These are phyloP conservation scores for Eucalyptus fibrosa DNA, from an alignment of 345 rosid species.

Conservation along the genomic window DNA sequence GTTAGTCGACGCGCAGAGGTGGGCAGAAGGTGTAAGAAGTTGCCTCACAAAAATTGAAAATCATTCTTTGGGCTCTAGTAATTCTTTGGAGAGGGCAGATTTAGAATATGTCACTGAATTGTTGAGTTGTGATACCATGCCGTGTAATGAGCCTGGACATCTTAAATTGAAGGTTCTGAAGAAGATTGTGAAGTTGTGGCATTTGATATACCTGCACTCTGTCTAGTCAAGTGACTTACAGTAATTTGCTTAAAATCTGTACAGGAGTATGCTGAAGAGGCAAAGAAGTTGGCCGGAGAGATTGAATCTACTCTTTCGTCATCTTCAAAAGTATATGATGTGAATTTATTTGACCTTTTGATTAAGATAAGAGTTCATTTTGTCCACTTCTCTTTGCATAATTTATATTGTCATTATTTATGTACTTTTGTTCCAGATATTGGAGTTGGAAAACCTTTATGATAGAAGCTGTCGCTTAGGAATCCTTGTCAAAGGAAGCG, in stretches of 20 bases:
- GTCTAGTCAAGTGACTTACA: not conserved
- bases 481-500: constrained; percentile 32
- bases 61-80: constrained; percentile 9
- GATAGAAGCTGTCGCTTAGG: constrained; percentile 45
- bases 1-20: constrained; percentile 43
- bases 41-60: constrained; percentile 42
- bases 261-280: constrained; percentile 61
- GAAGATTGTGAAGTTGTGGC: not conserved
- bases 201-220: not conserved
- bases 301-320: constrained; percentile 39
- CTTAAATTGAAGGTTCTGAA: constrained; percentile 57
- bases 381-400: not conserved
- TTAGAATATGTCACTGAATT: constrained; percentile 36
- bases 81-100: constrained; percentile 28
- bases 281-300: constrained; percentile 41
- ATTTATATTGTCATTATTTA: not conserved
- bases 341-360: not conserved
- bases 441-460: constrained; percentile 54
- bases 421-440: constrained; percentile 23
- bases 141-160: constrained; percentile 56
- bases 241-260: not conserved
- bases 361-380: not conserved
- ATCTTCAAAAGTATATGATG: constrained; percentile 26
- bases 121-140: constrained; percentile 39
- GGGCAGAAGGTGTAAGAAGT: constrained; percentile 62